Evolutionary conservation across 1,284 basidiomycete species (phyloP), one percentile per base, ranked within the genome.

Genomic region (Pascua guehoae): DNA sequence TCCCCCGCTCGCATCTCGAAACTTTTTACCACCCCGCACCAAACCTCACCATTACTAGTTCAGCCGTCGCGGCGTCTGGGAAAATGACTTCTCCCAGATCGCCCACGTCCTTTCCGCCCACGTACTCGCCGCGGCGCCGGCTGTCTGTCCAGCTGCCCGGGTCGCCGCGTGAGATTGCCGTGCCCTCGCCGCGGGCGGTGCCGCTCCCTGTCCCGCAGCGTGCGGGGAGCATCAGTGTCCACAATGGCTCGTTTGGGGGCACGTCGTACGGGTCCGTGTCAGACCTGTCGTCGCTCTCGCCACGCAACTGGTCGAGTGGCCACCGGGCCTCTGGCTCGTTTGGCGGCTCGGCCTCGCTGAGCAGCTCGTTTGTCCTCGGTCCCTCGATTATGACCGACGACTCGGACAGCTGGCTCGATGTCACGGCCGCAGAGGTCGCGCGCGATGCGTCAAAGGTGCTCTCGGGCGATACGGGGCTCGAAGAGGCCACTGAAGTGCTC

Each of bases 401-500:
- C n/a, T 42, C 58, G 12, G 61, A 63, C 47, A 49, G 45, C 16
- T 73, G 71, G 71, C 61, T 73, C 12, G 60, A 64, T 10, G 48
- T 60, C 8, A 60, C 49, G 3, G 54, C 63, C 1, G 54, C 44
- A 5, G 56, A 61, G 12, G 41, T 63, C 1, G 49, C 50, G 11
- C 45, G 50, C 17, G 51, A 41, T 2, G n/a, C 39, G 4, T 58
- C 39, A 1, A 40, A 44, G 44, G 49, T 47, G 12, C 45, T 62
- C 5, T 37, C 54, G 1, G 66, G 65, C 2, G 61, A 61, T 47
- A 61, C 57, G 44, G 66, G 63, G 0, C 65, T 71, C 16, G 68
- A 71, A 47, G 59, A 69, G 58, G 71, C 68, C n/a, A 70, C 68
- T 1, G 69, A 70, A 24, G 67, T 73, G 47, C 60, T 70, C 38